Evolutionary conservation across 2,329 filamentous ascomycete species (phyloP).

Genomic region (Cladophialophora chaetospira): DNA sequence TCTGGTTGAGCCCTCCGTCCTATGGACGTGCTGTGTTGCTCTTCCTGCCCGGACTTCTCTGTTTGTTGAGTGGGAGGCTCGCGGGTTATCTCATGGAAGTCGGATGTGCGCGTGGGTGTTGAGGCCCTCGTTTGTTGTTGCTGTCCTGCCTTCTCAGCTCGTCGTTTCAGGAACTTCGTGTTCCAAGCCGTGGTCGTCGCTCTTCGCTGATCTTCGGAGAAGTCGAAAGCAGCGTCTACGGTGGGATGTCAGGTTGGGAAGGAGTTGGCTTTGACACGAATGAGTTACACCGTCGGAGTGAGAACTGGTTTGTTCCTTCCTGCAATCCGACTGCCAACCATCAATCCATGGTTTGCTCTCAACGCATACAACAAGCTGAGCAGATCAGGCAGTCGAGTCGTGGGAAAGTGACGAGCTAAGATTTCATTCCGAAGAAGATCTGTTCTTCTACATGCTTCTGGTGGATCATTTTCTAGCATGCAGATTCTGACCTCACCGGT

Average conservation of each 20-base stretch:
- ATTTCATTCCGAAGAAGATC: constrained; percentile 20
- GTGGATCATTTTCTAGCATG: constrained; percentile 24
- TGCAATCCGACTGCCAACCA: not conserved
- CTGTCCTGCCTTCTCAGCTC: constrained; percentile 3
- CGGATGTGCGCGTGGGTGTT: constrained; percentile 29
- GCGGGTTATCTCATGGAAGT: constrained; percentile 28
- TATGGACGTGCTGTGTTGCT: constrained; percentile 21
- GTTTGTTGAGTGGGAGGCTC: constrained; percentile 30
- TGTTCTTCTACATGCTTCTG: constrained; percentile 17
- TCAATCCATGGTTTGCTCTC: constrained; percentile 14
- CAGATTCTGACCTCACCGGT: constrained; percentile 21
- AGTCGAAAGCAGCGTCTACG: constrained; percentile 18
- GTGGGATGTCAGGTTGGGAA: constrained; percentile 5
- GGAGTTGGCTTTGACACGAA: constrained; percentile 7
- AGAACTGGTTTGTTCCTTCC: constrained; percentile 1
- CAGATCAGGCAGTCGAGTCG: constrained; percentile 14
- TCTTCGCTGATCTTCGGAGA: constrained; percentile 32
- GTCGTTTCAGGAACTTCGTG: constrained; percentile 2
- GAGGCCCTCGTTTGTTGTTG: constrained; percentile 26
- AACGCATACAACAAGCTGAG: constrained; percentile 16
- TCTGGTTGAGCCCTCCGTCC: constrained; percentile 19
- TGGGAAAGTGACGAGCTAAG: not conserved
- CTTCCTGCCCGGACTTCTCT: constrained; percentile 17
- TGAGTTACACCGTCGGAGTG: constrained; percentile 22
- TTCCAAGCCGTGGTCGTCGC: constrained; percentile 16